These are phyloP conservation scores for Verticillium dahliae DNA, from an alignment of 2,329 filamentous ascomycete genomes.

Conservation along the genomic window DNA sequence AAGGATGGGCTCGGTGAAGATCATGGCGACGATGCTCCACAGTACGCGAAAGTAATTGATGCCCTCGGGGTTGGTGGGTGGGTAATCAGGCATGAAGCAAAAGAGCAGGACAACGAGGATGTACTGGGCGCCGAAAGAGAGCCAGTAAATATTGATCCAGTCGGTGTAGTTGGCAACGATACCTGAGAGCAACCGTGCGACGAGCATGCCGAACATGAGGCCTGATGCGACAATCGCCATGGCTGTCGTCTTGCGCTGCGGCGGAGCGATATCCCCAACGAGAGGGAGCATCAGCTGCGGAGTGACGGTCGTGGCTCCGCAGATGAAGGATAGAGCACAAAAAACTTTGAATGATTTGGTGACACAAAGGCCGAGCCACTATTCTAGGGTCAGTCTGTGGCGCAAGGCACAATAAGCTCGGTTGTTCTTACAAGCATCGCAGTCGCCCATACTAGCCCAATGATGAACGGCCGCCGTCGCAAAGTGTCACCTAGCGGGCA, in stretches of 20 bases:
- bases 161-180: constrained; percentile 66
- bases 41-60: constrained; percentile 62
- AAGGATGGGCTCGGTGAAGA: constrained; percentile 60
- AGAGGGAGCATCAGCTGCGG: constrained; percentile 75
- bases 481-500: constrained; percentile 71
- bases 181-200: constrained; percentile 70
- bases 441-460: constrained; percentile 61
- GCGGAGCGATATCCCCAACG: constrained; percentile 70
- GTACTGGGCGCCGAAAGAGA: constrained; percentile 65
- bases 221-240: constrained; percentile 71
- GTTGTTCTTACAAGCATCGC: constrained; percentile 52
- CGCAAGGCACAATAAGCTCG: neutral
- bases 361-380: constrained; percentile 66
- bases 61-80: constrained; percentile 60
- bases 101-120: constrained; percentile 59
- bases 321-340: constrained; percentile 63
- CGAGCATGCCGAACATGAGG: constrained; percentile 66
- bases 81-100: constrained; percentile 76
- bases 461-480: constrained; percentile 61
- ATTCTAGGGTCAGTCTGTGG: neutral
- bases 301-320: constrained; percentile 73
- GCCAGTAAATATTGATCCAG: constrained; percentile 77
- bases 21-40: constrained; percentile 56
- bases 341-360: constrained; percentile 61
- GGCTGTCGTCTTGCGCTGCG: constrained; percentile 59